phyloP scores from a whole-genome alignment of 192 early-diverging fungal species.

The Coemansia sp. region DNA sequence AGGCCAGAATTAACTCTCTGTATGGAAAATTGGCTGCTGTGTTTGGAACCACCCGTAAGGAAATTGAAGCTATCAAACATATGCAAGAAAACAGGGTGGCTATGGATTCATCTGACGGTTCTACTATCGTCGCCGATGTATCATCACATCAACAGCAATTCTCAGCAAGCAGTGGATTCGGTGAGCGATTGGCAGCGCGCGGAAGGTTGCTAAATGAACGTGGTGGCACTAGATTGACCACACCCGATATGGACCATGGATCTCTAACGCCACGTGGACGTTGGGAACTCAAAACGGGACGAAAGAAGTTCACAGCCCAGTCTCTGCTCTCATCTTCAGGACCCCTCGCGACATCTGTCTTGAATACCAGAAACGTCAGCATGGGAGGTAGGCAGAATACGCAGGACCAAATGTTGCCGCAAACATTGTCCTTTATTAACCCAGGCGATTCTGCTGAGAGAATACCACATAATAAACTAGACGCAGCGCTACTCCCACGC shows the following conservation, averaged over 20 bases:
- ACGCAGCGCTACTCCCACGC: conserved; percentile 29
- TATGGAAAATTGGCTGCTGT: conserved; percentile 20
- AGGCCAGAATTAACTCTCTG: conserved; percentile 24
- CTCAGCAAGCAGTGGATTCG: conserved; percentile 16
- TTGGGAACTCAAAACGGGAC: conserved; percentile 48
- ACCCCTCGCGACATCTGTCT: neutral
- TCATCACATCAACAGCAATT: conserved; percentile 1
- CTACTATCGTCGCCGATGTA: neutral
- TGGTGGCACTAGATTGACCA: neutral
- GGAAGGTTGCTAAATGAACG: conserved; percentile 7
- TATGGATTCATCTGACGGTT: neutral
- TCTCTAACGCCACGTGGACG: conserved; percentile 48
- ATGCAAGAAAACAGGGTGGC: conserved; percentile 17
- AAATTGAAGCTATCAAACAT: conserved; percentile 23
- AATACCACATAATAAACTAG: neutral
- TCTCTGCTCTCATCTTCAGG: conserved; percentile 30
- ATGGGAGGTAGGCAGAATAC: neutral
- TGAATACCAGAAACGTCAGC: neutral
- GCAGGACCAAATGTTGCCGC: neutral
- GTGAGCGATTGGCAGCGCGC: conserved; percentile 23
- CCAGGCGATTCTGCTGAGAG: neutral
- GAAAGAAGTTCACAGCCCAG: conserved; percentile 46
- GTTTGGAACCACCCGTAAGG: conserved; percentile 22
- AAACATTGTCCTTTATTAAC: neutral
- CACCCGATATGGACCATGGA: conserved; percentile 45